Base-by-base conservation (phyloP, 2,329 filamentous ascomycete genomes). In the Botrytis aclada region DNA sequence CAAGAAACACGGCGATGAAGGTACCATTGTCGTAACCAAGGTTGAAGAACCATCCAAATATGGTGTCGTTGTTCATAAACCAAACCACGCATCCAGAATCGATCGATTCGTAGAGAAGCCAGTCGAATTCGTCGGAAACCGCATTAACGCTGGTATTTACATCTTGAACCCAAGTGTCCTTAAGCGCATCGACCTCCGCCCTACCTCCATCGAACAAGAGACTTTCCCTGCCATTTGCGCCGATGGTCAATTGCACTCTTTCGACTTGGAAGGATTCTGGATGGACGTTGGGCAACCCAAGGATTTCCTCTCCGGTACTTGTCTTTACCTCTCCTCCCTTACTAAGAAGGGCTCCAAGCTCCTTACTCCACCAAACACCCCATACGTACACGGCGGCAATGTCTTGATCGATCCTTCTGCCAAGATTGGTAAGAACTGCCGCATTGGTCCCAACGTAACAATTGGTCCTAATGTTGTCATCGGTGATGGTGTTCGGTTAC, bases 51-150 rank as follows among this genome's bases (percentile, higher is more conserved):
- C 95, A 61, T 97, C 94, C 81, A 99, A 99, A 85, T 99, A 98
- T 83, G 95, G 95, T 89, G 95, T 99, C 79, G 91, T 99, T 72
- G 96, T 99, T 43, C 95, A 98, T 90, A 96, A 97, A 87, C 94
- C 94, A 75, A 93, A 91, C 83, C 94, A 97, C 85, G 85, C 93
- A 71, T 93, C 94, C 64, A 90, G 93, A 82, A 98, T 99, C 83
- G 96, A 99, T 84, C 94, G 96, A 78, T 99, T 99, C 86, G 96
- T 99, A 78, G 95, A 99, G 89, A 99, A 99, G 88, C 95, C 95
- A 54, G 93, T 98, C 82, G 94, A 98, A 85, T 98, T 98, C 82
- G 95, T 98, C 73, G 95, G 95, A 80, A 98, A 98, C 89, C 93
- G 95, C 77, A 98, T 98, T 88, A 98, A 98, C 81, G 96, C 95